Evolutionary conservation across 768 basidiomycete species (phyloP), one percentile per base, ranked within the genome.

Genomic region (Suillus weaverae): DNA sequence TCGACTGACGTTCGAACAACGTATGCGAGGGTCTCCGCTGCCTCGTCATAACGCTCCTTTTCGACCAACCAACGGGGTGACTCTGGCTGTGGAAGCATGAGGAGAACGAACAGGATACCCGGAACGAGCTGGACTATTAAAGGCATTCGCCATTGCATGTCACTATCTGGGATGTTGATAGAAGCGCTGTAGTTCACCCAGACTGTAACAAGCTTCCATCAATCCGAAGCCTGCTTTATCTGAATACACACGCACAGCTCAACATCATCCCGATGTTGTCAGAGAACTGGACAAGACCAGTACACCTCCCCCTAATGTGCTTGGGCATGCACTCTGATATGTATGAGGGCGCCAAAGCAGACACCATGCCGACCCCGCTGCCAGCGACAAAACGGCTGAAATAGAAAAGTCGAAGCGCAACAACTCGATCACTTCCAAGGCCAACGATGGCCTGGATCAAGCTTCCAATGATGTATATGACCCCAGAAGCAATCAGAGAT

Each of bases 51-150:
- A 43, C 77, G 74, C 33, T 77, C 74, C 60, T 80, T 77, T 69
- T 85, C 84, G 30, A 82, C 84, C 30, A 86, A 72, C 83, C 82
- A 85, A n/a, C 85, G 77, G 14, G 86, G 86, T 1, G 85, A 86
- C 67, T 86, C 85, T 6, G 84, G 83, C 63, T 85, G 82, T 61
- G 79, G 80, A 8, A 79, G 54, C 81, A 86, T 84, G 6, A 76
- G 70, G 41, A 80, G 62, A 9, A 82, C 68, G 67, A 88, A 82
- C 0, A 87, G 65, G 20, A 84, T 70, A 3, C 85, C 84, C 5
- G 85, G 86, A 46, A 88, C 66, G 60, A 86, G 69, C 72, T 86
- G 85, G 39, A 85, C 62, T 43, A 80, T 80, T 62, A 86, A 81
- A 0, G 84, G 84, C 65, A 86, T 75, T 14, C 84, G 81, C 85